Conservation (phyloP, 176 grass and related monocot species). For the Avena insularis region DNA sequence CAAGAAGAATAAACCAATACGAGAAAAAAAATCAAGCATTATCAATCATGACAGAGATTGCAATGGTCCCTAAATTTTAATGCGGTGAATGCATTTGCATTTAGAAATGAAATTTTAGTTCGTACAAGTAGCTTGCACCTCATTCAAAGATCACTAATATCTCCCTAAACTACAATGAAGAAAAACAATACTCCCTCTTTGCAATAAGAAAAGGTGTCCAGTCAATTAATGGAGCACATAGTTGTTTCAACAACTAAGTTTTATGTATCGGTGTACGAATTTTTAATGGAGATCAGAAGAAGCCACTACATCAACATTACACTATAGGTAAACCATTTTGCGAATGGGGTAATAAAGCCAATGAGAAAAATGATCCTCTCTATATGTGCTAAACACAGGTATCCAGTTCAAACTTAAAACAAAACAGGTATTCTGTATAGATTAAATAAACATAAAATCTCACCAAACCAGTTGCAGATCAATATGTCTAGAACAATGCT, state of each 20-base stretch:
- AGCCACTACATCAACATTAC: background rate
- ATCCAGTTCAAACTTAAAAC: background rate
- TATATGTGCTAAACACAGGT: constrained; percentile 1
- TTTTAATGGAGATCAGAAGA: constrained; percentile 1
- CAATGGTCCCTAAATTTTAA: constrained; percentile 16
- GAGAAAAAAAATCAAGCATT: constrained; percentile 5
- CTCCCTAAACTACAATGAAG: background rate
- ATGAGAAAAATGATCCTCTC: background rate
- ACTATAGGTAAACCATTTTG: background rate
- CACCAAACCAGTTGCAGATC: constrained; percentile 99
- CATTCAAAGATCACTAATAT: constrained; percentile 23
- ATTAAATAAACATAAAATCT: constrained; percentile 48
- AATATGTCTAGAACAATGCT: constrained; percentile 96
- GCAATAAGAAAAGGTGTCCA: background rate
- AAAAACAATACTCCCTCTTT: background rate
- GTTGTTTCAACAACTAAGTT: background rate
- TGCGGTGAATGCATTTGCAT: background rate
- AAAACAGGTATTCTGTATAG: background rate
- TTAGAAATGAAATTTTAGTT: background rate
- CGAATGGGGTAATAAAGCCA: constrained; percentile 5
- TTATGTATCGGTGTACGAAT: background rate
- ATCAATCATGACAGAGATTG: background rate
- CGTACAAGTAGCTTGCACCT: background rate
- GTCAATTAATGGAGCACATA: constrained; percentile 7
- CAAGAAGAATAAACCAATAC: background rate